Evolutionary conservation across 208 protist genomes (phyloP).

Genomic region (Zelonia costaricensis): DNA sequence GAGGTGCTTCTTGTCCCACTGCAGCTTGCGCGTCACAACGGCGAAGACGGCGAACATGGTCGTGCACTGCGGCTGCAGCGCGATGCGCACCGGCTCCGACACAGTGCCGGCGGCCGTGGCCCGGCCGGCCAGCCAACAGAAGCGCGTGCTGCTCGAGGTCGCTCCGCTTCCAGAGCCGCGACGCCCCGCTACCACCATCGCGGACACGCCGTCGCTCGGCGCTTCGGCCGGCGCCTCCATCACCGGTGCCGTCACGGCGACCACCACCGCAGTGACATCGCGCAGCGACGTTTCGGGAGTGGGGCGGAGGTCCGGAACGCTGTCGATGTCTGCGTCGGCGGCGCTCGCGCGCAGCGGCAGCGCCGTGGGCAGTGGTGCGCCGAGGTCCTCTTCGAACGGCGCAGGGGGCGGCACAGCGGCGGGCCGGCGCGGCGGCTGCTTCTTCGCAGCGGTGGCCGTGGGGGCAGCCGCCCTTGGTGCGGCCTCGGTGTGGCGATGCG

Average conservation of each 20-base stretch:
- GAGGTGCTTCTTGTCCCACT: constrained; percentile 40
- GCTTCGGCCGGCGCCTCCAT: background rate
- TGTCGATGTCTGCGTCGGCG: background rate
- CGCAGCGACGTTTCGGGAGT: constrained; percentile 3
- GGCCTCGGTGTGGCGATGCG: background rate
- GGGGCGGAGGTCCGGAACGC: constrained; percentile 8
- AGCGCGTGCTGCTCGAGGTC: constrained; percentile 8
- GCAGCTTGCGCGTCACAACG: constrained; percentile 43
- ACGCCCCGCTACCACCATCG: too few species aligned
- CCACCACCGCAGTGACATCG: background rate
- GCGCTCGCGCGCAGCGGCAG: background rate
- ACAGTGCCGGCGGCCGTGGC: background rate
- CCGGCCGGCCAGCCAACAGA: constrained; percentile 28
- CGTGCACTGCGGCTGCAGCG: constrained; percentile 26
- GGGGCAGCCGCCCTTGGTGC: background rate
- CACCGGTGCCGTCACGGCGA: background rate
- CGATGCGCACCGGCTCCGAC: constrained; percentile 16
- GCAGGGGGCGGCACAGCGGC: background rate
- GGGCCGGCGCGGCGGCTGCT: background rate
- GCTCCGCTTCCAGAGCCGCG: too few species aligned
- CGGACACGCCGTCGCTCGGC: too few species aligned
- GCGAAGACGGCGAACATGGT: constrained; percentile 51
- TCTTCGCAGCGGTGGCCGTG: too few species aligned
- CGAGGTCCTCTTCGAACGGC: background rate
- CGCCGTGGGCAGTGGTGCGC: background rate